Evolutionary conservation across 225 moss, liverwort and hornwort species (phyloP), one percentile per base, ranked within the genome.

Genomic region (Rhytidiadelphus loreus): DNA sequence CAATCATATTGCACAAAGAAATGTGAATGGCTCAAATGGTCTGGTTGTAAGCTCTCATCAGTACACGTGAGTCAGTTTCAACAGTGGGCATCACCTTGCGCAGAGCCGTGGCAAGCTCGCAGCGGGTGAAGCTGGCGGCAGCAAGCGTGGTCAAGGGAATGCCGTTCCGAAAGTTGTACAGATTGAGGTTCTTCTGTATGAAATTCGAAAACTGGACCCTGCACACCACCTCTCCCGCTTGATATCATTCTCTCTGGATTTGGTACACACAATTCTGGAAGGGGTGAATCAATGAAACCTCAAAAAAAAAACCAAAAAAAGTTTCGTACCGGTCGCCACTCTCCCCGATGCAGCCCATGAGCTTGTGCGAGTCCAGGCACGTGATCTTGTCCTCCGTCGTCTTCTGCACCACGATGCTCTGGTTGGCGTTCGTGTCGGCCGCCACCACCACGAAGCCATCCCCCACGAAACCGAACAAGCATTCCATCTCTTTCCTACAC

Each of bases 381-480:
- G 90, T 92, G 64, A 94, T 92, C 85, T 94, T 94, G 77, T 94
- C 94, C 87, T 94, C 92, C 56, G 91, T 94, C 35, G 80, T 94
- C 92, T 92, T 92, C 71, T 92, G 94, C 88, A 94, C 90, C 87
- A 92, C 92, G 41, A 94, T 92, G 33, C 94, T 92, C 86, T 94
- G 88, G 74, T 92, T 92, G 46, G 70, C 90, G 5, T 73, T 41
- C 30, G 91, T 92, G 85, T 94, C 94, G 39, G 94, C 92, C 23
- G 43, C 91, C 87, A 94, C 88, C 61, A 94, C 43, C 56, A 87
- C 92, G 59, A 94, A 94, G 55, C 90, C 94, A 56, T 92, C 72
- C 21, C 92, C 93, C 84, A 90, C 86, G 12, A 93, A 90, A 22
- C 92, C 92, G 35, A 94, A 94, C 87, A 94, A 87, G 86, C 91